A percentile compares a stretch with the other conserved stretches of the same genome.
phyloP scores from a whole-genome alignment of 495 filamentous ascomycete species.

The Jackrogersella minutella region DNA sequence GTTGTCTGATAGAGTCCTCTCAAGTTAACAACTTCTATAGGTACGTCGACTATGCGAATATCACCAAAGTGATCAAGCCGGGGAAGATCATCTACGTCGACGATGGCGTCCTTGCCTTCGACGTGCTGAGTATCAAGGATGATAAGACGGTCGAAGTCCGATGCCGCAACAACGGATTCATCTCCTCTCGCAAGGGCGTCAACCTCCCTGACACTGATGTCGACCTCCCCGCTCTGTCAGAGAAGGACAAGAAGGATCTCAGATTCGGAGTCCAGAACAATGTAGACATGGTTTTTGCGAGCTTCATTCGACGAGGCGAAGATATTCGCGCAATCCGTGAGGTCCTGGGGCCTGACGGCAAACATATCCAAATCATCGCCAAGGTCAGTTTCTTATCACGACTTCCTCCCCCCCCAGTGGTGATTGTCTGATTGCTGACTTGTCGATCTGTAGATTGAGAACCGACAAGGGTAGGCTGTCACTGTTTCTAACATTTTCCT shows the following conservation, averaged over 20 bases:
- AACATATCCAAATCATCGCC: constrained; percentile 98
- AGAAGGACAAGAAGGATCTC: constrained; percentile 95
- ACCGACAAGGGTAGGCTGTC: constrained; percentile 77
- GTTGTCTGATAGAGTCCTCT: background rate
- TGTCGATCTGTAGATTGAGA: constrained; percentile 75
- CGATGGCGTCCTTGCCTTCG: constrained; percentile 94
- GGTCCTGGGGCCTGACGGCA: constrained; percentile 89
- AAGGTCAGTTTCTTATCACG: constrained; percentile 55
- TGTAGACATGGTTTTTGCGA: constrained; percentile 99
- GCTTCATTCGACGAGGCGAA: constrained; percentile 91
- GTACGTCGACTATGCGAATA: constrained; percentile 99
- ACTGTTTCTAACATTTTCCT: background rate
- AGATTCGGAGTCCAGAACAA: constrained; percentile 96
- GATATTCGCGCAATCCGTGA: constrained; percentile 93
- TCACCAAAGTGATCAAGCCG: constrained; percentile 94
- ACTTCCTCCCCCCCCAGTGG: background rate
- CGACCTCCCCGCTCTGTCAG: constrained; percentile 95
- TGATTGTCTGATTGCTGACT: constrained; percentile 5
- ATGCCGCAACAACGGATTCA: constrained; percentile 96
- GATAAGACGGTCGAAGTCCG: constrained; percentile 83
- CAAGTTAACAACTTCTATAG: constrained; percentile 52
- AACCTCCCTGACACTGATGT: constrained; percentile 99
- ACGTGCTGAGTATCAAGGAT: constrained; percentile 87
- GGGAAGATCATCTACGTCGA: constrained; percentile 98
- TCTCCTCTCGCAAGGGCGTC: constrained; percentile 97